Evolutionary conservation across 2,329 filamentous ascomycete genomes (phyloP).

Genomic region (Pseudogymnoascus sp.): DNA sequence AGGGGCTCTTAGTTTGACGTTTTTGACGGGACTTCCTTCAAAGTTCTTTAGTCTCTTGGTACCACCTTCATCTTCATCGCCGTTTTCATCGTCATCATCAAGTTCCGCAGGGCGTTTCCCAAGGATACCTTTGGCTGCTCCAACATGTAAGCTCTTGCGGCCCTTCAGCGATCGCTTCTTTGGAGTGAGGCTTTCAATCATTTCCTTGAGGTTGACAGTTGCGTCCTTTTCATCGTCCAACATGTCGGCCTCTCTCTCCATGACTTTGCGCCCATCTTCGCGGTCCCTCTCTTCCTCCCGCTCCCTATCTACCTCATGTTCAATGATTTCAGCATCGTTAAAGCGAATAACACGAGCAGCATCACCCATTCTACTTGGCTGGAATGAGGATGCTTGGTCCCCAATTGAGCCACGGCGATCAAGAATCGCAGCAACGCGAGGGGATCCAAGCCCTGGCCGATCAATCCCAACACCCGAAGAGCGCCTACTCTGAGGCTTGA

Average conservation of each 20-base stretch:
- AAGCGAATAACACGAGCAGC: slow-evolving; percentile 47
- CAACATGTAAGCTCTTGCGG: slow-evolving; percentile 69
- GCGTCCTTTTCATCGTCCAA: slow-evolving; percentile 48
- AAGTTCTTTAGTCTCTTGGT: slow-evolving; percentile 64
- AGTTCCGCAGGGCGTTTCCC: slow-evolving; percentile 68
- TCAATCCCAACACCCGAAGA: slow-evolving; percentile 64
- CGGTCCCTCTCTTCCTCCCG: slow-evolving; percentile 51
- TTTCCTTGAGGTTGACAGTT: slow-evolving; percentile 61
- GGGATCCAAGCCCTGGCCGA: slow-evolving; percentile 64
- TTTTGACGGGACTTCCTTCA: slow-evolving; percentile 70
- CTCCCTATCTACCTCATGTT: slow-evolving; percentile 55
- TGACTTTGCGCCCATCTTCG: slow-evolving; percentile 49
- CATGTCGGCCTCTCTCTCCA: slow-evolving; percentile 44
- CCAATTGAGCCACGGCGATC: slow-evolving; percentile 64
- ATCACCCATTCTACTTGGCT: slow-evolving; percentile 36
- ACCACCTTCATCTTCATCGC: slow-evolving; percentile 49
- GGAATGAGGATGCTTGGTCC: slow-evolving; percentile 55
- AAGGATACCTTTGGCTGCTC: slow-evolving; percentile 62
- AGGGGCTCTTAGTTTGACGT: slow-evolving; percentile 59
- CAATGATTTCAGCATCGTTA: slow-evolving; percentile 54
- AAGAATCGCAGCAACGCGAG: slow-evolving; percentile 61
- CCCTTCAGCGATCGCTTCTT: slow-evolving; percentile 59
- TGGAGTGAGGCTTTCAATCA: slow-evolving; percentile 70
- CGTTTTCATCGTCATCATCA: slow-evolving; percentile 53
- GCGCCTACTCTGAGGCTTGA: slow-evolving; percentile 51